These are phyloP conservation scores for Pseudomassariella vexata DNA, from an alignment of 2,329 filamentous ascomycete genomes.

Conservation along the genomic window DNA sequence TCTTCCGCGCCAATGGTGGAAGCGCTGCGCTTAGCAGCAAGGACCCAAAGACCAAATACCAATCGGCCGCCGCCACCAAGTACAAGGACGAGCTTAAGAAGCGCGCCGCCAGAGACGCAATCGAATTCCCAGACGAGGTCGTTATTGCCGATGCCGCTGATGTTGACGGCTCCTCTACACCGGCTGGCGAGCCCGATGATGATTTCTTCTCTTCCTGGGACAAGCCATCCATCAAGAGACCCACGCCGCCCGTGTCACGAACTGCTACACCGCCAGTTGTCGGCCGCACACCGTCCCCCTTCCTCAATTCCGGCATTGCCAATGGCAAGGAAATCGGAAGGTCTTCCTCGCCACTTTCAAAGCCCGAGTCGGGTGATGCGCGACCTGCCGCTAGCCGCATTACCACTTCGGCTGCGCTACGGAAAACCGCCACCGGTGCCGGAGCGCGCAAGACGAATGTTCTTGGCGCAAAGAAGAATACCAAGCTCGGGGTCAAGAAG, in stretches of 20 bases:
- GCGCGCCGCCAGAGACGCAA: conserved; percentile 74
- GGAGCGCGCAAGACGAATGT: conserved; percentile 78
- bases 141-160: conserved; percentile 67
- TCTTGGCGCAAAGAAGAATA: conserved; percentile 75
- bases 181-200: conserved; percentile 75
- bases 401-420: conserved; percentile 73
- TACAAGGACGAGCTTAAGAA: conserved; percentile 96
- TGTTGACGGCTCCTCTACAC: conserved; percentile 64
- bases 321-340: conserved; percentile 69
- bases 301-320: conserved; percentile 72
- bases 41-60: conserved; percentile 95
- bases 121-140: conserved; percentile 84
- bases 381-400: conserved; percentile 64
- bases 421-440: conserved; percentile 59
- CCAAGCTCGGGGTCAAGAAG: conserved; percentile 91
- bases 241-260: conserved; percentile 87
- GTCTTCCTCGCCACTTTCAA: conserved; percentile 75
- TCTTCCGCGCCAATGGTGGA: conserved; percentile 94
- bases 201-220: conserved; percentile 99
- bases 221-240: conserved; percentile 93
- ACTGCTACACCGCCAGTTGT: conserved; percentile 79
- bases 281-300: conserved; percentile 81
- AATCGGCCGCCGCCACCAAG: conserved; percentile 85
- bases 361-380: conserved; percentile 49
- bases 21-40: conserved; percentile 93